A percentile compares a stretch with the other conserved stretches of the same genome.
Conservation (phyloP, 345 rosid genomes). For the Stellera chamaejasme region DNA sequence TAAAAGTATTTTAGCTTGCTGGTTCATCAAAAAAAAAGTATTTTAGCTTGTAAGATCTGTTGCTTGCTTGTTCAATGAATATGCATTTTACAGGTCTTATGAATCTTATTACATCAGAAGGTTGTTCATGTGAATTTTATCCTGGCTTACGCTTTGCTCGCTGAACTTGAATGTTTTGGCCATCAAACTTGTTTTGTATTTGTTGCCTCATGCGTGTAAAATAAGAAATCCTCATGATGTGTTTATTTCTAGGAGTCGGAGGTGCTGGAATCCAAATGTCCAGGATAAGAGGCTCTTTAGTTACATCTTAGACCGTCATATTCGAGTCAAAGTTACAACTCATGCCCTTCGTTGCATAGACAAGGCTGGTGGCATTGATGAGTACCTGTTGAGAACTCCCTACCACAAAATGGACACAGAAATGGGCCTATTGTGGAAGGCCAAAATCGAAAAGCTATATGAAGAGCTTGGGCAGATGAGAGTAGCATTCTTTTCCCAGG, state of each 20-base stretch:
- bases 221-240: constrained; percentile 8
- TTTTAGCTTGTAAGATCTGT: too few species aligned
- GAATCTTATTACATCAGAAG: too few species aligned
- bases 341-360: constrained; percentile 97
- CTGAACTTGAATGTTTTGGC: too few species aligned
- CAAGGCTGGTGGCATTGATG: constrained; percentile 97
- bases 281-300: constrained; percentile 91
- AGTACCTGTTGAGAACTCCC: constrained; percentile 88
- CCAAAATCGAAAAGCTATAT: constrained; percentile 81
- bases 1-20: too few species aligned
- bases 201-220: background rate
- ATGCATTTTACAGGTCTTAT: too few species aligned
- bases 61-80: too few species aligned
- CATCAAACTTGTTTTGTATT: too few species aligned
- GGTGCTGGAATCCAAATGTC: constrained; percentile 90
- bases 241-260: constrained; percentile 44
- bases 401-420: constrained; percentile 94
- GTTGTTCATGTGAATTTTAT: too few species aligned
- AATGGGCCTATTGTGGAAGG: constrained; percentile 84
- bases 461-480: constrained; percentile 77
- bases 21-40: too few species aligned
- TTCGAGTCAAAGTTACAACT: constrained; percentile 81
- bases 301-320: constrained; percentile 82
- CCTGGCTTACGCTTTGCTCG: too few species aligned
- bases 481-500: constrained; percentile 62